Evolutionary conservation across 768 basidiomycete species (phyloP), one percentile per base, ranked within the genome.

Genomic region (Tylopilus felleus): DNA sequence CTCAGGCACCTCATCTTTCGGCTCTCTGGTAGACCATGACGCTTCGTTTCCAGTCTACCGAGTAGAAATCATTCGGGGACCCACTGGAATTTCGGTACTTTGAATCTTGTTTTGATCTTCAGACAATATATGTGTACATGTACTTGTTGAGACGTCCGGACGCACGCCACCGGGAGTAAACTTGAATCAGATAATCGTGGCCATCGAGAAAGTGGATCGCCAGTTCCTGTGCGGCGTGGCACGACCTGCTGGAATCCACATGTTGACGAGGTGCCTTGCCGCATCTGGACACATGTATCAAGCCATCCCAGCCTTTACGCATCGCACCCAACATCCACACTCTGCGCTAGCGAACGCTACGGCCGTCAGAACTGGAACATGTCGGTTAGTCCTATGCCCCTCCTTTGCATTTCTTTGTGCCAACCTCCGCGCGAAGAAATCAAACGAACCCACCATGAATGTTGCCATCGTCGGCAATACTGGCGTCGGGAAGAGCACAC

Each of bases 401-500:
- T 35, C 42, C 13, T n/a, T 5, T 19, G 28, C 2, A 12, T 21
- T 25, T 6, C 12, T 44, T 14, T 40, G 25, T 16, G 25, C 38
- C 55, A 8, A 65, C 25, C 13, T 13, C 23, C 25, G 14, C 9
- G 4, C 28, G 6, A 57, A 62, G 60, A 7, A 2, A 25, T 22
- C 31, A 5, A 19, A 54, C 36, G 51, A 49, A 33, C 41, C 10
- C 28, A 40, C 51, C 29, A 17, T 52, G 4, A 53, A 65, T 36
- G 49, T 66, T 21, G 65, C 66, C 29, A 31, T 66, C 33, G 61
- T 59, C 22, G 65, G 65, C 10, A 33, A 49, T 33, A 65, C 65
- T 14, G 65, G 65, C 2, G 66, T 55, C 41, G 65, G 65, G 39
- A 66, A 66, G 41, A 66, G 65, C 53, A 66, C 66, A 8, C 45